Evolutionary conservation across 116 monocot genomes (phyloP).

Genomic region (Thalassia testudinum): DNA sequence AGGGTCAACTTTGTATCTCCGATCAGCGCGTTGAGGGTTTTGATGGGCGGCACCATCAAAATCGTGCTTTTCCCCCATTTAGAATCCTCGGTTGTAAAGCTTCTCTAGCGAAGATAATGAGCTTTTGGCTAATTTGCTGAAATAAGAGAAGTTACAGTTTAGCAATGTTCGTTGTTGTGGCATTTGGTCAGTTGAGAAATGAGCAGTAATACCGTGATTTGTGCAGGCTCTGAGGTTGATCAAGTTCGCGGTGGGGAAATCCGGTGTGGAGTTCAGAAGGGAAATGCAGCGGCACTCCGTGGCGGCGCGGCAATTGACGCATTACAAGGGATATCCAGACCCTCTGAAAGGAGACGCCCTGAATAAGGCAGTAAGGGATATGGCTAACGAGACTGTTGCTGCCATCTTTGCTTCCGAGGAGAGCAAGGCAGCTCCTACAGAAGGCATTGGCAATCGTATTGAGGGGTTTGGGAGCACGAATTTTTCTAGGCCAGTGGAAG

Average conservation of each 20-base stretch:
- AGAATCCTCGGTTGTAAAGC: too few species aligned
- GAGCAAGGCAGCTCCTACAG: constrained; percentile 30
- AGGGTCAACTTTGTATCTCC: too few species aligned
- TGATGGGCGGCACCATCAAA: too few species aligned
- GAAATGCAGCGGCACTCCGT: constrained; percentile 90
- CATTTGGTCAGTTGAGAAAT: too few species aligned
- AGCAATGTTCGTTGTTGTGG: too few species aligned
- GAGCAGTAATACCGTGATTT: background rate
- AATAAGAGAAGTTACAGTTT: too few species aligned
- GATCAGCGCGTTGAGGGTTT: too few species aligned
- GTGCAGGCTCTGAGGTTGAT: constrained; percentile 61
- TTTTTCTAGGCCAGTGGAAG: constrained; percentile 51
- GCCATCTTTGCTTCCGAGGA: constrained; percentile 71
- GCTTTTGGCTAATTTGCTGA: too few species aligned
- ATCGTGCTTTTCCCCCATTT: too few species aligned
- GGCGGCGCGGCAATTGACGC: constrained; percentile 50
- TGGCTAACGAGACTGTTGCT: constrained; percentile 73
- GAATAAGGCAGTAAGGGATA: constrained; percentile 90
- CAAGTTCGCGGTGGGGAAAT: constrained; percentile 82
- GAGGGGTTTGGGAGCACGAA: constrained; percentile 95
- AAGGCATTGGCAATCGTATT: constrained; percentile 58
- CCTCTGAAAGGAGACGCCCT: constrained; percentile 86
- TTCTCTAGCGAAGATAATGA: too few species aligned
- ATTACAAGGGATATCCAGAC: constrained; percentile 84
- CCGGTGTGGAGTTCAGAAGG: constrained; percentile 73